These are phyloP conservation scores for Phialemoniopsis sp. DNA, from an alignment of 2,329 filamentous ascomycete species.

Conservation along the genomic window DNA sequence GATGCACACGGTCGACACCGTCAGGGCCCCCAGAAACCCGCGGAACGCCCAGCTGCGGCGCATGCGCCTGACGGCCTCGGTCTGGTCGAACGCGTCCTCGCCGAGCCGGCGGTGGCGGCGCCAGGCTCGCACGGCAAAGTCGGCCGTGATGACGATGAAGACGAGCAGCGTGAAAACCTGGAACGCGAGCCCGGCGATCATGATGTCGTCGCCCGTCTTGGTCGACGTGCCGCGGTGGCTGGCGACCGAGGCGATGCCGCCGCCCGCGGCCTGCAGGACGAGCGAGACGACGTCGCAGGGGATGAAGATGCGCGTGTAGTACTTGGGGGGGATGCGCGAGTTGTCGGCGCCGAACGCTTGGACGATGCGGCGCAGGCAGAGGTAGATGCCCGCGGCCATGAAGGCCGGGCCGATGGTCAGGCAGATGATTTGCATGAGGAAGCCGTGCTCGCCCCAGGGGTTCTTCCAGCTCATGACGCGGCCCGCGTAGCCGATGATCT, in stretches of 20 bases:
- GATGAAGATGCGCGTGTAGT: constrained; percentile 54
- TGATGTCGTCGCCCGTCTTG: constrained; percentile 51
- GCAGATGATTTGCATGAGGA: constrained; percentile 55
- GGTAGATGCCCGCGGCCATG: constrained; percentile 59
- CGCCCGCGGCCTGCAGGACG: constrained; percentile 56
- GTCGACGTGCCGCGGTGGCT: constrained; percentile 27
- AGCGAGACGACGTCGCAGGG: constrained; percentile 59
- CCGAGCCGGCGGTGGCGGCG: constrained; percentile 27
- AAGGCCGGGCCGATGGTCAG: constrained; percentile 64
- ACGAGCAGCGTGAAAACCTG: constrained; percentile 54
- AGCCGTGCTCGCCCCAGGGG: constrained; percentile 41
- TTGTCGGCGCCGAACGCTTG: constrained; percentile 41
- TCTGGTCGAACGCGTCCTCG: constrained; percentile 29
- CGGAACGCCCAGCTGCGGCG: constrained; percentile 41
- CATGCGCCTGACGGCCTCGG: constrained; percentile 26
- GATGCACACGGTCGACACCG: constrained; percentile 57
- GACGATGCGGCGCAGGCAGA: constrained; percentile 51
- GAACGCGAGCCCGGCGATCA: constrained; percentile 59
- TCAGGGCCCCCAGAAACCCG: constrained; percentile 50
- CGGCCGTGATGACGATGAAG: constrained; percentile 46
- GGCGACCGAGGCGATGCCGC: constrained; percentile 45
- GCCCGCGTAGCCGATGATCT: constrained; percentile 56
- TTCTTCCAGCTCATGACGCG: constrained; percentile 52
- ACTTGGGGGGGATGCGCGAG: constrained; percentile 39
- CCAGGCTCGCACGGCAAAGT: constrained; percentile 43